Evolutionary conservation across 2,329 filamentous ascomycete species (phyloP).

Genomic region (Macrophomina pseudophaseolina): DNA sequence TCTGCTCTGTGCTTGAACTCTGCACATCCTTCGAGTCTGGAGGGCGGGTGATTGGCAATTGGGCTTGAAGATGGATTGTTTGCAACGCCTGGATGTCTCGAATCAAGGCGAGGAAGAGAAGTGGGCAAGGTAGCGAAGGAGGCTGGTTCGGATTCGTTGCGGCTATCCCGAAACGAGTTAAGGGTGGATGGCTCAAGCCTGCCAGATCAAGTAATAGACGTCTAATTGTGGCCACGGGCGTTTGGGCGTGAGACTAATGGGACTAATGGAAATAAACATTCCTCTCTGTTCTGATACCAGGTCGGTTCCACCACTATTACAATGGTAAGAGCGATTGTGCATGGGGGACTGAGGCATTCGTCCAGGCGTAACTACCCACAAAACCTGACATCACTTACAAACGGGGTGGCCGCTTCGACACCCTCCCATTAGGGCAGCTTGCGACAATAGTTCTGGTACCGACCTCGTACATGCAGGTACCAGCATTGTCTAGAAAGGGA

Average conservation of each 20-base stretch:
- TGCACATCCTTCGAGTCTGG: background rate
- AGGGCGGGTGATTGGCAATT: background rate
- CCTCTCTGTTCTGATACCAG: too few relatives aligned
- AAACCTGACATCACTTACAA: too few relatives aligned
- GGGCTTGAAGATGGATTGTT: background rate
- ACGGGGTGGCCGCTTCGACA: too few relatives aligned
- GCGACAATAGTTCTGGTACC: background rate
- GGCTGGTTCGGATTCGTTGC: background rate
- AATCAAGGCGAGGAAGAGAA: background rate
- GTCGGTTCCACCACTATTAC: too few relatives aligned
- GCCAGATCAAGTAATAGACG: background rate
- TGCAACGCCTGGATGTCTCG: background rate
- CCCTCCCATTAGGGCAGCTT: too few relatives aligned
- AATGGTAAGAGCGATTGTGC: too few relatives aligned
- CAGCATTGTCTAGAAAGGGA: background rate
- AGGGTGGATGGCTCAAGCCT: background rate
- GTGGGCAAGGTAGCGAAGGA: background rate
- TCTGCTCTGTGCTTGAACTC: background rate
- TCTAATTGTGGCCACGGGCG: background rate
- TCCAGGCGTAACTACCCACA: too few relatives aligned
- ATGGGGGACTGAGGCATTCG: too few relatives aligned
- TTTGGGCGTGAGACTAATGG: background rate
- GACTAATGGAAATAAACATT: background rate
- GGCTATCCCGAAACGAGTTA: background rate
- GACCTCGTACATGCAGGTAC: background rate